A percentile compares a stretch with the other conserved stretches of the same genome.
Conservation (phyloP, 176 grass and related monocot species). For the Hordeum vulgare region DNA sequence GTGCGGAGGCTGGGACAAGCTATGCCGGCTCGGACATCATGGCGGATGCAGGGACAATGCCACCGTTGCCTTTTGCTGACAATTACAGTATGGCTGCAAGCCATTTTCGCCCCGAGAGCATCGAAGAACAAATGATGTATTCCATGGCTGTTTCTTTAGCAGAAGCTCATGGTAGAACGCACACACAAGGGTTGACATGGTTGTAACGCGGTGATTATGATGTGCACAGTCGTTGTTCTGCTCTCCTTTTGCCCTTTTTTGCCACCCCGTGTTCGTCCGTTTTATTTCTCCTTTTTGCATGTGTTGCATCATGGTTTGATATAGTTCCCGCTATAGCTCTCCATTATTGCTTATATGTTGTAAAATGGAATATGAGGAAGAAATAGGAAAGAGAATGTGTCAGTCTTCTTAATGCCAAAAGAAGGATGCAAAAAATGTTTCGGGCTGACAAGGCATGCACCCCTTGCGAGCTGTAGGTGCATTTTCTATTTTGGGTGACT, state of each 20-base stretch:
- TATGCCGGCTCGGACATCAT: conserved; percentile 73
- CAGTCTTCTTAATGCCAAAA: conserved; percentile 23
- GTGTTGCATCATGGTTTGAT: conserved; percentile 50
- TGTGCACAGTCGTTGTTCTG: conserved; percentile 9
- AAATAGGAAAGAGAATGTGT: conserved; percentile 62
- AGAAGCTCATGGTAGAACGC: conserved; percentile 64
- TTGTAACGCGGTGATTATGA: conserved; percentile 55
- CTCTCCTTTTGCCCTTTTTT: conserved; percentile 18
- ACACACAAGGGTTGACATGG: conserved; percentile 69
- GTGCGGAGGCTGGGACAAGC: conserved; percentile 62
- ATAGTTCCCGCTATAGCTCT: conserved; percentile 49
- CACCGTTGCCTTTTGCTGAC: conserved; percentile 36
- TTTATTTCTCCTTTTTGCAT: conserved; percentile 31
- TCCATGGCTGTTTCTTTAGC: conserved; percentile 79
- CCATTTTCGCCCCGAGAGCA: conserved; percentile 64
- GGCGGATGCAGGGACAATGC: conserved; percentile 34
- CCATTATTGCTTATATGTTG: conserved; percentile 76
- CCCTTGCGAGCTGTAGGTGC: not conserved
- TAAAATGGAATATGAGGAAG: conserved; percentile 68
- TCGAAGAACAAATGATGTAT: conserved; percentile 99
- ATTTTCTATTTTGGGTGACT: no score
- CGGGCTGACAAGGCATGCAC: not conserved
- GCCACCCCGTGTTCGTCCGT: conserved; percentile 32
- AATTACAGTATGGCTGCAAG: conserved; percentile 39
- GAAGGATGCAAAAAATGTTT: not conserved